These are phyloP conservation scores for Penicillium salamii DNA, from an alignment of 495 filamentous ascomycete genomes.

Conservation along the genomic window DNA sequence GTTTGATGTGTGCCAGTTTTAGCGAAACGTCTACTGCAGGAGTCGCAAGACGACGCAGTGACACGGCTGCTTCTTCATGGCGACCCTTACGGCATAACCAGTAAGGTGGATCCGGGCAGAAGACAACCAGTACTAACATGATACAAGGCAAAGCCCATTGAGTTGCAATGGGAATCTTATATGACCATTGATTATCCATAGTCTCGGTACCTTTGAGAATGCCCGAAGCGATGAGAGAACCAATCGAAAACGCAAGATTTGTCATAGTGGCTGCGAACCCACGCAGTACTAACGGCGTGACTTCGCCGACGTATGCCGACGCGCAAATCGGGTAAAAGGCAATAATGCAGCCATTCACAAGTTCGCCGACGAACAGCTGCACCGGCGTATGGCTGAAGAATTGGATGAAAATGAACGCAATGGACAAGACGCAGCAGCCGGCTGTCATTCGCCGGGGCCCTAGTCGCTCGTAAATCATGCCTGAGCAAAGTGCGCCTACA, in stretches of 20 bases:
- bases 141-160: conserved; percentile 33
- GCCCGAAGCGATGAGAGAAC: conserved; percentile 37
- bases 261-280: conserved; percentile 38
- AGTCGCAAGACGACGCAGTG: conserved; percentile 35
- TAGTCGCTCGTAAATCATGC: conserved; percentile 28
- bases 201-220: conserved; percentile 37
- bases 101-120: conserved; percentile 51
- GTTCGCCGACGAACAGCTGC: conserved; percentile 32
- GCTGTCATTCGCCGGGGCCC: conserved; percentile 28
- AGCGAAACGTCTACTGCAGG: conserved; percentile 13
- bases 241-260: conserved; percentile 38
- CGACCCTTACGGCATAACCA: conserved; percentile 44
- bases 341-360: conserved; percentile 33
- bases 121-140: conserved; percentile 36
- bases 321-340: conserved; percentile 37
- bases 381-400: conserved; percentile 33
- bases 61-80: conserved; percentile 34
- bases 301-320: conserved; percentile 35
- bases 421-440: conserved; percentile 29
- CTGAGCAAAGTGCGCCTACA: conserved; percentile 52
- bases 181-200: conserved; percentile 28
- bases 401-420: conserved; percentile 35
- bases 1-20: conserved; percentile 31
- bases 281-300: conserved; percentile 39
- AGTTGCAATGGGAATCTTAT: conserved; percentile 34